These are phyloP conservation scores for Coemansia umbellata DNA, from an alignment of 192 early-diverging fungal genomes.

Conservation along the genomic window DNA sequence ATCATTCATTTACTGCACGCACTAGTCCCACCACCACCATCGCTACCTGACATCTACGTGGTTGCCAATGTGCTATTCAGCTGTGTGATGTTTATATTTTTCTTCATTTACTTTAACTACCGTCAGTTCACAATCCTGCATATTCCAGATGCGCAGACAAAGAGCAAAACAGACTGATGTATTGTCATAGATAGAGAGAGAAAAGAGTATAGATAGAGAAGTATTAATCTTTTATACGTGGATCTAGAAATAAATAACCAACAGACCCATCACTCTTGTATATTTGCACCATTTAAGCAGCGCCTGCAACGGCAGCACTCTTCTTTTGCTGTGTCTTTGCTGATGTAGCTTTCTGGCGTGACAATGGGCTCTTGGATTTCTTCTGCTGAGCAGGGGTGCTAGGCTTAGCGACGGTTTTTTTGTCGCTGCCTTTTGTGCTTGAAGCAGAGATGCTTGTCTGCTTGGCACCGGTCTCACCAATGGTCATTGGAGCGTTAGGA, in stretches of 20 bases:
- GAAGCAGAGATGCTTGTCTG: background rate
- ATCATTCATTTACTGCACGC: conserved; percentile 59
- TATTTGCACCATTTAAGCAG: background rate
- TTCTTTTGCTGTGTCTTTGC: conserved; percentile 18
- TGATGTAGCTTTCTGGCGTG: conserved; percentile 19
- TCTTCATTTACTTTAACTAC: conserved; percentile 74
- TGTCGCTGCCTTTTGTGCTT: background rate
- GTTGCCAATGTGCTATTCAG: conserved; percentile 75
- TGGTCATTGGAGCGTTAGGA: conserved; percentile 25
- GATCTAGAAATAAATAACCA: no score
- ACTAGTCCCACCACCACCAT: conserved; percentile 58
- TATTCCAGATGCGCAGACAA: conserved; percentile 3
- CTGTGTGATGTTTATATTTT: conserved; percentile 61
- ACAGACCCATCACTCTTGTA: no score
- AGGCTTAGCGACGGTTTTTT: conserved; percentile 1
- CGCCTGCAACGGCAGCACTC: conserved; percentile 1
- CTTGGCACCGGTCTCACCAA: background rate
- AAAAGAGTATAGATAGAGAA: background rate
- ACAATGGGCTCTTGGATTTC: conserved; percentile 27
- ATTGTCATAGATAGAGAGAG: background rate
- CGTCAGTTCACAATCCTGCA: conserved; percentile 41
- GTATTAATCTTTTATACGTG: no score
- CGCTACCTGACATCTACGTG: conserved; percentile 76
- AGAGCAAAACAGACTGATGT: conserved; percentile 26
- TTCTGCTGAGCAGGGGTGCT: conserved; percentile 5